phyloP scores from a whole-genome alignment of 805 yeast species.

The Teunomyces cretensis region DNA sequence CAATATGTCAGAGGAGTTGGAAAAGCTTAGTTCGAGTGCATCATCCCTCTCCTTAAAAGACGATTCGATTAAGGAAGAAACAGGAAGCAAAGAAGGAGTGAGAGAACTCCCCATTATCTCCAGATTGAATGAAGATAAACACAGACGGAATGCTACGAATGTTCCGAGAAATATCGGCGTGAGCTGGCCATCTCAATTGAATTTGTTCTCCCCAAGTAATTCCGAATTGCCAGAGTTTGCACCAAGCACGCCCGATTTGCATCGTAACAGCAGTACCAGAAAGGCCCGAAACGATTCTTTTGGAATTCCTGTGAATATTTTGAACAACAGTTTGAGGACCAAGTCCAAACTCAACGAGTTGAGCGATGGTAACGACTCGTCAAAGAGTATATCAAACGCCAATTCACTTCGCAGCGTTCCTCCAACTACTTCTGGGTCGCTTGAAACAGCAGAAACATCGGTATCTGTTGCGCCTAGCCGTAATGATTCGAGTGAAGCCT shows the following conservation, averaged over 20 bases:
- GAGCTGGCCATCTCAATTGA: conserved; percentile 57
- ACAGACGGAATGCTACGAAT: conserved; percentile 3
- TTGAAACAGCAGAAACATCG: not conserved
- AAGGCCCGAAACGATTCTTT: conserved; percentile 27
- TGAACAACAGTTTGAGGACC: conserved; percentile 7
- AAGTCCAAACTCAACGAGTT: conserved; percentile 1
- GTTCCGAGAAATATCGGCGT: conserved; percentile 8
- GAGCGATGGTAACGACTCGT: not conserved
- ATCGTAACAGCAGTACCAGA: conserved; percentile 37
- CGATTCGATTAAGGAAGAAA: not conserved
- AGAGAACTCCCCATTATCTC: not conserved
- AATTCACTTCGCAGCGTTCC: conserved; percentile 1
- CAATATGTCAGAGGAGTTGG: conserved; percentile 24
- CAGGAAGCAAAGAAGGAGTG: not conserved
- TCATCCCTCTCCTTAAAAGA: conserved; percentile 11
- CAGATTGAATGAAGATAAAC: not conserved
- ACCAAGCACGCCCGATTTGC: conserved; percentile 27
- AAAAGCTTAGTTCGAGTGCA: conserved; percentile 21
- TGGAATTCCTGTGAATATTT: conserved; percentile 23
- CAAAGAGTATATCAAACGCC: not conserved
- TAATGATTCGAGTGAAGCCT: not conserved
- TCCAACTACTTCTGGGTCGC: not conserved
- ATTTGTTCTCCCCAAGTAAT: conserved; percentile 40
- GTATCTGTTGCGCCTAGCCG: not conserved
- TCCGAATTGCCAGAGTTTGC: conserved; percentile 30